phyloP scores from a whole-genome alignment of 331 rosid genomes.

The Stylosanthes scabra region DNA sequence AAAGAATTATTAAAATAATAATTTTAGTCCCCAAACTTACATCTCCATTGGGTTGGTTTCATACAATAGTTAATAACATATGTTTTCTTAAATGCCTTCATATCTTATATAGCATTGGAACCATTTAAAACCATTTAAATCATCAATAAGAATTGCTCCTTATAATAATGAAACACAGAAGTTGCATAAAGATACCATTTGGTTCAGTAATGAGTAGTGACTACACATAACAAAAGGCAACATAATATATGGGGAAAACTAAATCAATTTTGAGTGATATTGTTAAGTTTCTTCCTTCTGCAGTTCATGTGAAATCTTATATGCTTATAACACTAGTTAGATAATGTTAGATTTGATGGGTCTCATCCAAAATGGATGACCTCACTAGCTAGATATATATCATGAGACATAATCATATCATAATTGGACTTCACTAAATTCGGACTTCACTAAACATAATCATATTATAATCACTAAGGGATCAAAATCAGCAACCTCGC shows the following conservation, averaged over 20 bases:
- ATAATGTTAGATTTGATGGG: neutral
- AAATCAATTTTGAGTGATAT: neutral
- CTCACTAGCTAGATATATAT: neutral
- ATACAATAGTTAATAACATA: too few relatives aligned
- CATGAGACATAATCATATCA: conserved; percentile 10
- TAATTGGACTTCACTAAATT: too few relatives aligned
- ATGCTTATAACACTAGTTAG: neutral
- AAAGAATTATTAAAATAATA: neutral
- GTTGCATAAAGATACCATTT: neutral
- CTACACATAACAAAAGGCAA: too few relatives aligned
- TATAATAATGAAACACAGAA: conserved; percentile 4
- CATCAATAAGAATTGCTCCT: conserved; percentile 6
- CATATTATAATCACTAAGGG: too few relatives aligned
- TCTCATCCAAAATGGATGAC: conserved; percentile 19
- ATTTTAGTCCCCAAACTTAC: conserved; percentile 58
- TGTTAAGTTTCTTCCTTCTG: neutral
- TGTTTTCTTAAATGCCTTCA: too few relatives aligned
- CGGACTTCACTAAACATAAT: too few relatives aligned
- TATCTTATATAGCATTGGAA: too few relatives aligned
- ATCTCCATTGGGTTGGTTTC: conserved; percentile 98
- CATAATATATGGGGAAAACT: neutral
- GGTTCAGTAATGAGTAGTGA: conserved; percentile 8
- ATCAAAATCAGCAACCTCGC: too few relatives aligned
- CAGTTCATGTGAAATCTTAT: neutral
- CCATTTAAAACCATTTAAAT: too few relatives aligned